Evolutionary conservation across 495 filamentous ascomycete genomes (phyloP), one percentile per base, ranked within the genome.

Genomic region (Cudoniella acicularis): DNA sequence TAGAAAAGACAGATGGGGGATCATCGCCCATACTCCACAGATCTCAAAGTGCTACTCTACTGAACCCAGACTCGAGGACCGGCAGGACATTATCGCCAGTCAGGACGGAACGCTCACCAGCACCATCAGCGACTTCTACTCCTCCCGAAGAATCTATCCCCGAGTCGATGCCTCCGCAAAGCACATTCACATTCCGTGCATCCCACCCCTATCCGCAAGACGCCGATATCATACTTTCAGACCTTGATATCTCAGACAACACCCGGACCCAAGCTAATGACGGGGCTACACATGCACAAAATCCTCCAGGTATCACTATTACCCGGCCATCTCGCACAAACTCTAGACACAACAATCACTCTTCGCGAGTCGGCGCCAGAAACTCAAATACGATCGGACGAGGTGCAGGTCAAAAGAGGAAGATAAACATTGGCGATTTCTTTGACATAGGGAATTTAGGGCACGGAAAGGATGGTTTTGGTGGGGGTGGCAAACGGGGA

Each of bases 351-450:
- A 74, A 69, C 59, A 69, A 68, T 54, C 66, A 70, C 56, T 71
- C 73, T 67, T 74, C 54, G 59, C 64, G 70, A 69, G 66, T 52
- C 75, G 70, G 61, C 66, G 70, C 60, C 58, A 74, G 85, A 57
- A 66, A 71, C 62, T 70, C 64, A 52, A 69, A 67, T 63, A 73
- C 64, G 59, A 77, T 81, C 48, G 82, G 78, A 17, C 80, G 66
- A 27, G 84, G 79, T 2, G 81, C 85, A 1, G 91, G 92, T 0
- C 87, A 87, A 24, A 96, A 96, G 73, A 81, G 92, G 16, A 86
- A 89, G 63, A 76, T 88, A 58, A 83, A 87, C 43, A 81, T 91
- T 40, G 81, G 82, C 1, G 92, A 96, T 56, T 86, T 92, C 59
- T 96, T 95, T 62, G 90, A 94, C 61, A 70, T 96, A n/a, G 83